Conservation (phyloP, 1,284 basidiomycete species). For the Sanghuangporus weigelae region DNA sequence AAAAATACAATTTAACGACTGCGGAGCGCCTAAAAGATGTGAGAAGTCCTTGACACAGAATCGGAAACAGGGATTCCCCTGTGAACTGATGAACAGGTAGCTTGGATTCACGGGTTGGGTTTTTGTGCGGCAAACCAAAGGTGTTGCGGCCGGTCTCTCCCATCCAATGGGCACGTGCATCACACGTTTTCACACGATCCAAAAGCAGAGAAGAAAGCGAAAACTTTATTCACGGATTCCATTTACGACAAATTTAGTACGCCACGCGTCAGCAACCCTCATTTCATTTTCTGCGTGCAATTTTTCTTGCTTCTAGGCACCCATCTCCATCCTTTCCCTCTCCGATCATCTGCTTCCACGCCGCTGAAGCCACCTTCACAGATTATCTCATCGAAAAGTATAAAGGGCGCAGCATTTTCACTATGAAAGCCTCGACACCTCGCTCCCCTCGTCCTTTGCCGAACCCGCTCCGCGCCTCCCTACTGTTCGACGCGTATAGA, state of each 20-base stretch:
- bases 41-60: neutral
- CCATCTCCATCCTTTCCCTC: neutral
- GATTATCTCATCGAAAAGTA: slow-evolving; percentile 5
- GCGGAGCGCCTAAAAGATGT: neutral
- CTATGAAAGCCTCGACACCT: neutral
- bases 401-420: neutral
- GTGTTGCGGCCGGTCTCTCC: neutral
- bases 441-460: neutral
- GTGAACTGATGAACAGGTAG: neutral
- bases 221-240: neutral
- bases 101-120: neutral
- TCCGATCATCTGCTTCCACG: neutral
- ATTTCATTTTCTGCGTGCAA: neutral
- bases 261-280: slow-evolving; percentile 2
- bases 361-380: neutral
- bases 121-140: neutral
- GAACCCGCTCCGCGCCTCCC: neutral
- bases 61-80: neutral
- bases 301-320: neutral
- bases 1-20: neutral
- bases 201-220: neutral
- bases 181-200: neutral
- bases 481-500: neutral
- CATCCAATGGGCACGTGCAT: neutral
- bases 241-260: neutral